Base-by-base conservation (phyloP, 495 filamentous ascomycete species). In the Aspergillus steynii region DNA sequence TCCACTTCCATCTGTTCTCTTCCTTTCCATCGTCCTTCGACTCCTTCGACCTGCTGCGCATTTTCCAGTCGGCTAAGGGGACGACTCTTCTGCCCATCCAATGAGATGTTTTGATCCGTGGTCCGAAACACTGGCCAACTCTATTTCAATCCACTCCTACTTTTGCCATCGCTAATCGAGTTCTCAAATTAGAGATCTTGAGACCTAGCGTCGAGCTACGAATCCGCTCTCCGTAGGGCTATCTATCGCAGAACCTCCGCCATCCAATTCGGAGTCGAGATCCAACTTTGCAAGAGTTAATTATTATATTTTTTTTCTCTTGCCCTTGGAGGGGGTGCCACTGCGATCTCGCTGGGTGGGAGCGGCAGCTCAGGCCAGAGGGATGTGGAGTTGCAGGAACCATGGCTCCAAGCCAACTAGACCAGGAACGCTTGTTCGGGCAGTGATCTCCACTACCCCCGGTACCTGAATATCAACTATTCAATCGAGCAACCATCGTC, bases 341-440 rank as follows among this genome's bases (percentile, higher is more conserved):
- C 37, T 42, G 37, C 37, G 37, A 42, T 42, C 37, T 42, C 37
- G 37, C 28, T 58, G 50, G 55, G 60, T 34, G 57, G 58, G 50
- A 47, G 60, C 60, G 59, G 31, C 55, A 56, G 28, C 52, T 56
- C 53, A 60, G 61, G 53, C 53, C 53, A 60, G 50, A 50, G 53
- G 29, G 57, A 15, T 37, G 54, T 61, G 58, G 55, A 60, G 56
- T 37, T 52, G 60, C 50, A 64, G 55, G 58, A 61, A 63, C 58
- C 55, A 63, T 59, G 58, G 59, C 53, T 48, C 15, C 54, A 57
- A 55, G 51, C 26, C 29, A 20, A 47, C 48, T 56, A 51, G 48
- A 10, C 59, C 59, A 64, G 61, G 65, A 67, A 67, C 65, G 56
- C 65, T 56, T 55, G 47, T 59, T 64, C 32, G 29, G 65, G 65